phyloP scores from a whole-genome alignment of 192 early-diverging fungal species.

The Tieghemiomyces parasiticus region DNA sequence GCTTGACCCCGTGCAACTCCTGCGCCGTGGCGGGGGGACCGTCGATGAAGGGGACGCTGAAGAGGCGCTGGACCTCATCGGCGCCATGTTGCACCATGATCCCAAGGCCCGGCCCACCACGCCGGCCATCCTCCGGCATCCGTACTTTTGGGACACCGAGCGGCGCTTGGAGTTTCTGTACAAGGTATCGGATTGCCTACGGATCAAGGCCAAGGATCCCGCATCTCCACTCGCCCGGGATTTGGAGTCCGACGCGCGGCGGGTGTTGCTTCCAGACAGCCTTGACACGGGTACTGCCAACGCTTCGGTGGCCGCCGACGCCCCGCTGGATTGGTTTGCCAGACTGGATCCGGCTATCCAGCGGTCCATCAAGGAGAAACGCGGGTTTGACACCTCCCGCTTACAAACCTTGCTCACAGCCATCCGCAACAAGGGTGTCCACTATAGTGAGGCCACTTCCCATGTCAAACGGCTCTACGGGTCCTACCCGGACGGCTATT shows the following conservation, averaged over 20 bases:
- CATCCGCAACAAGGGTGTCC: constrained; percentile 11
- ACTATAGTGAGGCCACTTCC: constrained; percentile 8
- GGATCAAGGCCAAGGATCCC: constrained; percentile 67
- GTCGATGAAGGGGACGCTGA: constrained; percentile 36
- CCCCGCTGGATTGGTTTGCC: constrained; percentile 64
- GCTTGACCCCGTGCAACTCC: constrained; percentile 51
- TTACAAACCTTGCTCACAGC: constrained; percentile 8
- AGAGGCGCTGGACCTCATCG: constrained; percentile 82
- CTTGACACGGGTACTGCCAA: too few relatives aligned
- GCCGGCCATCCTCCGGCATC: constrained; percentile 64
- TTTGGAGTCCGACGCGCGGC: constrained; percentile 41
- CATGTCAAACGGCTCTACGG: constrained; percentile 10
- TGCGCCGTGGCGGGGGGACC: constrained; percentile 18
- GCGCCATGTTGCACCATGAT: constrained; percentile 70
- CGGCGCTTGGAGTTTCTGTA: constrained; percentile 80
- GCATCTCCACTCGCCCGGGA: constrained; percentile 43
- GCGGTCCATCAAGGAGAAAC: constrained; percentile 7
- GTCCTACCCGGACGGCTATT: constrained; percentile 10
- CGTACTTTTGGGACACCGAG: constrained; percentile 86
- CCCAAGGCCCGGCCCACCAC: constrained; percentile 69
- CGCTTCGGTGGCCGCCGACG: constrained; percentile 29
- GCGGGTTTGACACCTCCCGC: constrained; percentile 5
- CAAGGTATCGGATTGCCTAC: constrained; percentile 90
- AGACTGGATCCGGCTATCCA: constrained; percentile 37
- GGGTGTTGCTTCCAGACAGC: too few relatives aligned